Evolutionary conservation across 768 basidiomycete genomes (phyloP).

Genomic region (Coprinellus micaceus): DNA sequence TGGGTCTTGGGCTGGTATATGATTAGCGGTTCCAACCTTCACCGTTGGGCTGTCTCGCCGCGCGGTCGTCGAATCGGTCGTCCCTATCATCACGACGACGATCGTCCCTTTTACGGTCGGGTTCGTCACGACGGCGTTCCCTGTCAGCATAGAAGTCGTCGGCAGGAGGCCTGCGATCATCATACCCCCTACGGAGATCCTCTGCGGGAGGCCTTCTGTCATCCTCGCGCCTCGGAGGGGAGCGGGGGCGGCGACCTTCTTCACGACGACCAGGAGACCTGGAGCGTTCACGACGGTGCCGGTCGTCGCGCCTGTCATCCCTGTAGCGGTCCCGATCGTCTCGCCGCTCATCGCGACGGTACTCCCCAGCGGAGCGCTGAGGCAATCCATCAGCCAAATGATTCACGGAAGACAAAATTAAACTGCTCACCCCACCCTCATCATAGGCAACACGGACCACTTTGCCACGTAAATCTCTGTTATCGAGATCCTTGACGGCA

Average conservation of each 20-base stretch:
- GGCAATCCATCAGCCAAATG: conserved; percentile 7
- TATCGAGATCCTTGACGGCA: conserved; percentile 84
- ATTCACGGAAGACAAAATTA: not conserved
- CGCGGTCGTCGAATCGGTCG: conserved; percentile 74
- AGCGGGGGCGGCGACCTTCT: conserved; percentile 80
- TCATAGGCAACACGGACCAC: conserved; percentile 69
- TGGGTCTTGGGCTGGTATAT: conserved; percentile 25
- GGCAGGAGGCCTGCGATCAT: conserved; percentile 77
- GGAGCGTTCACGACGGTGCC: conserved; percentile 77
- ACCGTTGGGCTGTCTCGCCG: conserved; percentile 69
- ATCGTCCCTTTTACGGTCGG: conserved; percentile 66
- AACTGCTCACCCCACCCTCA: conserved; percentile 45
- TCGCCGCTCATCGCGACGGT: conserved; percentile 71
- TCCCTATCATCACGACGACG: conserved; percentile 83
- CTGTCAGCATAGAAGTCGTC: conserved; percentile 81
- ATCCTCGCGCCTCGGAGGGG: conserved; percentile 74
- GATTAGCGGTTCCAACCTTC: conserved; percentile 76
- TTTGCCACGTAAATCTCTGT: conserved; percentile 83
- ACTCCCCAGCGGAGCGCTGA: conserved; percentile 68
- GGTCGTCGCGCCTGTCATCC: conserved; percentile 57
- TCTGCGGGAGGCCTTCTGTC: conserved; percentile 89
- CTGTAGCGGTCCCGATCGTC: conserved; percentile 59
- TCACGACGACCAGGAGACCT: conserved; percentile 78
- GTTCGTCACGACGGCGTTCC: conserved; percentile 72
- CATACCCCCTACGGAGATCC: conserved; percentile 80